phyloP scores from a whole-genome alignment of 1,284 basidiomycete genomes.

The Caloboletus firmus region DNA sequence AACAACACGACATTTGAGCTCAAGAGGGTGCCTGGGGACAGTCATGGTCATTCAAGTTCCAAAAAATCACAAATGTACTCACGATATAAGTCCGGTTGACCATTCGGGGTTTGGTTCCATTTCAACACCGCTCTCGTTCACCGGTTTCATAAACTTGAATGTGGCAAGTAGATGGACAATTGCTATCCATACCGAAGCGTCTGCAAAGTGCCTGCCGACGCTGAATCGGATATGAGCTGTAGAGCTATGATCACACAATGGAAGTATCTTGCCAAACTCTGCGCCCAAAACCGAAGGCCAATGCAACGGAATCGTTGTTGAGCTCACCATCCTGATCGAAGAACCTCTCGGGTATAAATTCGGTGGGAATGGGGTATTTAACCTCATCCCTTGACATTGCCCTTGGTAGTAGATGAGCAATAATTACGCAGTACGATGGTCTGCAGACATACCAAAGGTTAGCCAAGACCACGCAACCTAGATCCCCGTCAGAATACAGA shows the following conservation, averaged over 20 bases:
- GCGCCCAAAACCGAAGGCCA: constrained; percentile 35
- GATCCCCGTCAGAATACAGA: constrained; percentile 12
- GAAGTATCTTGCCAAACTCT: constrained; percentile 26
- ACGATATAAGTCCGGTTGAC: constrained; percentile 34
- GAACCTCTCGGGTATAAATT: constrained; percentile 35
- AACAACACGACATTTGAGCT: constrained; percentile 31
- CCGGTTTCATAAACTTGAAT: constrained; percentile 34
- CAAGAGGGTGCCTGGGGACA: constrained; percentile 28
- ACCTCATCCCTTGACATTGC: constrained; percentile 32
- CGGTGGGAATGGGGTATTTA: constrained; percentile 27
- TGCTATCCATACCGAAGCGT: constrained; percentile 36
- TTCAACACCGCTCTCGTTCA: constrained; percentile 30
- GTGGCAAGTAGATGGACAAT: constrained; percentile 31
- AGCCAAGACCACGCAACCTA: constrained; percentile 34
- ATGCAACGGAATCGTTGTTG: constrained; percentile 25
- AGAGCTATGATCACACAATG: background rate
- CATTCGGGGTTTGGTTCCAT: constrained; percentile 28
- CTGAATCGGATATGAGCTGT: constrained; percentile 14
- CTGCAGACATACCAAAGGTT: constrained; percentile 29
- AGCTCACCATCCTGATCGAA: constrained; percentile 26
- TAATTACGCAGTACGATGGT: background rate
- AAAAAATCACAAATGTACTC: constrained; percentile 7
- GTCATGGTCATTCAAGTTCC: constrained; percentile 1
- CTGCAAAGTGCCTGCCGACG: constrained; percentile 31
- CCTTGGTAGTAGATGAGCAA: constrained; percentile 22